Conservation (phyloP, 106 monocot genomes). For the Dioscorea zingiberensis region DNA sequence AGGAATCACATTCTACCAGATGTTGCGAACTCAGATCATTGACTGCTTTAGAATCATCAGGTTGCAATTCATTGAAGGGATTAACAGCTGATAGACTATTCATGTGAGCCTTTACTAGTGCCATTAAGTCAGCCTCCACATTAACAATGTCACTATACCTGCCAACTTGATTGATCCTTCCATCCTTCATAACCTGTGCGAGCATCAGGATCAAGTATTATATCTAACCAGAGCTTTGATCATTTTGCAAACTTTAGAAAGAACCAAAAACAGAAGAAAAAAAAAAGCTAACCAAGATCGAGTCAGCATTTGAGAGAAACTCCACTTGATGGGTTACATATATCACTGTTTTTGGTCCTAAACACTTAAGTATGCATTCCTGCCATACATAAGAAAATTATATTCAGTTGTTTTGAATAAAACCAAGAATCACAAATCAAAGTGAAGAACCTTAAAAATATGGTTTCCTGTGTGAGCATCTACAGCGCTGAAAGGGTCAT, state of each 20-base stretch:
- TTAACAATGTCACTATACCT: conserved; percentile 72
- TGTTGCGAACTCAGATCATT: conserved; percentile 8
- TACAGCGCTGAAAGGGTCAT: conserved; percentile 96
- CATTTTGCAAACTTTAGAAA: neutral
- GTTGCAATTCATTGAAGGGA: conserved; percentile 13
- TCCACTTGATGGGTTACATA: conserved; percentile 97
- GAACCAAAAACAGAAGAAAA: neutral
- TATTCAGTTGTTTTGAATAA: too few species aligned
- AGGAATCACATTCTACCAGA: neutral
- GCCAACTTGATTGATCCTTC: conserved; percentile 71
- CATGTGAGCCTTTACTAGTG: conserved; percentile 76
- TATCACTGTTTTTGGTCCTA: conserved; percentile 77
- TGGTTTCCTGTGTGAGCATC: conserved; percentile 92
- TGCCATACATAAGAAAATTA: conserved; percentile 12
- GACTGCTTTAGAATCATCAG: conserved; percentile 7
- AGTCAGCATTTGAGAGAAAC: conserved; percentile 84
- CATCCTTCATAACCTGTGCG: conserved; percentile 70
- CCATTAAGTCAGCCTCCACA: conserved; percentile 72
- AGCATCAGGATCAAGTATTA: neutral
- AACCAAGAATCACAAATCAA: neutral
- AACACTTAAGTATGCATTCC: conserved; percentile 68
- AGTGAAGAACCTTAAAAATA: conserved; percentile 65
- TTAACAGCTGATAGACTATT: conserved; percentile 51
- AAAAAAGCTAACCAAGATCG: conserved; percentile 65
- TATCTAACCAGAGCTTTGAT: neutral